These are phyloP conservation scores for Holtermannia corniformis DNA, from an alignment of 768 basidiomycete genomes.

Conservation along the genomic window DNA sequence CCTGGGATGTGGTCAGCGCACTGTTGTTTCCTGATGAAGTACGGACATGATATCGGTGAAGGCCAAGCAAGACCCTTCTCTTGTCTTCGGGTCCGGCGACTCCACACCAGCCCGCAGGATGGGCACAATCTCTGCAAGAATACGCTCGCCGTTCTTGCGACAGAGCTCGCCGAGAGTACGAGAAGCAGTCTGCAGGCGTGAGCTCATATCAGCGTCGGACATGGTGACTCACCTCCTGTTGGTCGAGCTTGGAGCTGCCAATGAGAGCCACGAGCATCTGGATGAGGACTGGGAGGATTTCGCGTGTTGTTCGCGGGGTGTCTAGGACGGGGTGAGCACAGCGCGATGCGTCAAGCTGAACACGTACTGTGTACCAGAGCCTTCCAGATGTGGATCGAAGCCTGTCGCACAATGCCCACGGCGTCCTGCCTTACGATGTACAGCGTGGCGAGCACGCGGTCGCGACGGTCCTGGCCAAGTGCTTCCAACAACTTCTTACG, in stretches of 20 bases:
- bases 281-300: constrained; percentile 79
- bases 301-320: constrained; percentile 55
- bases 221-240: constrained; percentile 61
- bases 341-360: not conserved
- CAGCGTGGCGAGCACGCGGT: constrained; percentile 79
- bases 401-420: constrained; percentile 76
- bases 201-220: not conserved
- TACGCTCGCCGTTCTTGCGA: constrained; percentile 88
- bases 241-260: constrained; percentile 69
- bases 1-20: constrained; percentile 45
- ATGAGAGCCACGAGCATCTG: constrained; percentile 65
- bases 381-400: constrained; percentile 95
- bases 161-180: constrained; percentile 81
- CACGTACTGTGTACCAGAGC: constrained; percentile 78
- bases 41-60: constrained; percentile 78
- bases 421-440: constrained; percentile 92
- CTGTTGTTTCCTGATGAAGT: not conserved
- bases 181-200: constrained; percentile 59
- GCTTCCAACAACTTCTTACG: constrained; percentile 77
- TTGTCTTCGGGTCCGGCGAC: constrained; percentile 49
- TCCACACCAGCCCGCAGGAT: constrained; percentile 57
- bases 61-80: constrained; percentile 79
- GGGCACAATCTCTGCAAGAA: constrained; percentile 70
- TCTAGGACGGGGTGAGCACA: constrained; percentile 5
- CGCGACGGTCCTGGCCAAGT: constrained; percentile 75